Base-by-base conservation (phyloP, 1,284 basidiomycete genomes). In the Ceratobasidium sp. region DNA sequence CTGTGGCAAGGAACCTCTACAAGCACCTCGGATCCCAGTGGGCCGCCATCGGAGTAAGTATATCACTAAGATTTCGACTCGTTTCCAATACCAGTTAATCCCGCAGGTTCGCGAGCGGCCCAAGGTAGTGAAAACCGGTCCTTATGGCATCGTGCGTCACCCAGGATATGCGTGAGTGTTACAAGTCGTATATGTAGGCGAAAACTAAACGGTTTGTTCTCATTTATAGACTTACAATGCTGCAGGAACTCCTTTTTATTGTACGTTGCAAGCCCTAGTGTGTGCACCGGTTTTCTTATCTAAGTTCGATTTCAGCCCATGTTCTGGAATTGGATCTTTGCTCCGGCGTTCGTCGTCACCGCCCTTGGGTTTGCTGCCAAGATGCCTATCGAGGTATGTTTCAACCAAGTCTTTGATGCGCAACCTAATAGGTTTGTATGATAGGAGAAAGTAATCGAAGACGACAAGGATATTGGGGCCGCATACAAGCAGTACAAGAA, bases 261-360 rank as follows among this genome's bases (percentile, higher is more conserved):
- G 69, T 71, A 33, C 60, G 38, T 60, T 7, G 3, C 18, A 14
- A 23, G 14, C 18, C 18, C 14, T n/a, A 20, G 8, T 44, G 33
- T 18, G 35, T 35, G 10, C 23, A 70, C 27, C 30, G 10, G 44
- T 8, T 44, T 38, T 30, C 66, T 16, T 35, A 48, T 35, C 3
- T 7, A 52, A 4, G 18, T 69, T 14, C 41, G 16, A 18, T 35
- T 33, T 10, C 33, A 71, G 69, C 35, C 57, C 16, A 60, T 60
- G 55, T 71, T 71, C 55, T 71, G 69, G 69, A 71, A 60, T 20
- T 71, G 73, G 73, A 54, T 75, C 3, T 74, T 74, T 52, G 59
- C 46, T 0, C 70, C 70, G 12, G 70, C 18, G 1, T 54, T 74
- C 16, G 41, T 74, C 16, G n/a, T 75, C 23, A 44, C 23, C 6